phyloP scores from a whole-genome alignment of 2,329 filamentous ascomycete genomes.

The Fusarium secorum region DNA sequence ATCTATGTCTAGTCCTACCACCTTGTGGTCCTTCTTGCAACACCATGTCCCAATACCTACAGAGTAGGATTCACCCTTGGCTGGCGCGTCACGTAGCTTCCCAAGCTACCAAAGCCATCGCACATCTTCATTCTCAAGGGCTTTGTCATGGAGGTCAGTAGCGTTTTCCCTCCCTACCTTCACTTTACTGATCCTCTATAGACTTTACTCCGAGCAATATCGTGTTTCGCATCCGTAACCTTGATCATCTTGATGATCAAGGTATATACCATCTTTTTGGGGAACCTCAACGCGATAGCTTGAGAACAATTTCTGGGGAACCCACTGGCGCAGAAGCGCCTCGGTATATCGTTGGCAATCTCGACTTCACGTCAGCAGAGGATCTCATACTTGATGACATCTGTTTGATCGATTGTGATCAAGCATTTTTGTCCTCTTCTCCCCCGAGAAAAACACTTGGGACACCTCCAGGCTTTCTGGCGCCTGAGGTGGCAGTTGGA shows the following conservation, averaged over 20 bases:
- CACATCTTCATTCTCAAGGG: neutral
- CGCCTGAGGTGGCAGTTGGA: neutral
- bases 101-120: neutral
- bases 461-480: neutral
- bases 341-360: neutral
- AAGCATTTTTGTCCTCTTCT: neutral
- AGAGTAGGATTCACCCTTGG: neutral
- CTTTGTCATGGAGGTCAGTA: neutral
- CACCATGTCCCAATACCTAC: neutral
- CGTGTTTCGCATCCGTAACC: neutral
- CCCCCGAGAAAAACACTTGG: neutral
- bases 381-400: neutral
- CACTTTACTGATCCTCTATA: neutral
- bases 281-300: neutral
- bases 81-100: neutral
- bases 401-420: neutral
- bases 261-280: neutral
- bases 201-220: neutral
- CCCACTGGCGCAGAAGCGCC: neutral
- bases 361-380: neutral
- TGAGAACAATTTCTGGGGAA: neutral
- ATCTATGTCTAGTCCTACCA: constrained; percentile 2
- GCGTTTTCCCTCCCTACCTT: accelerated
- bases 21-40: neutral
- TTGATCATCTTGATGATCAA: neutral